Evolutionary conservation across 345 rosid species (phyloP).

Genomic region (Acer negundo): DNA sequence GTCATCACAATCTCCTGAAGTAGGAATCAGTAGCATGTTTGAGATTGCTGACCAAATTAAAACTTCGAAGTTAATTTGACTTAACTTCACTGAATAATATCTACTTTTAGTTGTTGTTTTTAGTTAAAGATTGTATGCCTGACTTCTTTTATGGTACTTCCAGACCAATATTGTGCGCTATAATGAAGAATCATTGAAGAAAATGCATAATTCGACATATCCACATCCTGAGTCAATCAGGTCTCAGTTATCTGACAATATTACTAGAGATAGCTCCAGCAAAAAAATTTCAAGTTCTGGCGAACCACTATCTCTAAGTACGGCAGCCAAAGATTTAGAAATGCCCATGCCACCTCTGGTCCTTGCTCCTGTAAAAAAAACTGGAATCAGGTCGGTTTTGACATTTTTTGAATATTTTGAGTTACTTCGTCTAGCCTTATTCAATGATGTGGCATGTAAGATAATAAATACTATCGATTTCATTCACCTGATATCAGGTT

Average conservation of each 20-base stretch:
- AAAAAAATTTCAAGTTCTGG: conserved; percentile 32
- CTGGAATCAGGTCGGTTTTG: conserved; percentile 65
- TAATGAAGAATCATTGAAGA: conserved; percentile 70
- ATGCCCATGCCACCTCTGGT: conserved; percentile 93
- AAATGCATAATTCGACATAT: conserved; percentile 41
- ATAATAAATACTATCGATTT: conserved; percentile 1
- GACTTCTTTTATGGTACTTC: conserved; percentile 5
- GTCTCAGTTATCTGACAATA: conserved; percentile 46
- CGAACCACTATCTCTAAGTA: conserved; percentile 36
- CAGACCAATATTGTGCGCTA: conserved; percentile 81
- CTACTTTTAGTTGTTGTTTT: background rate
- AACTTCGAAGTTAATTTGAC: background rate
- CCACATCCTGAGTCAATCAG: conserved; percentile 47
- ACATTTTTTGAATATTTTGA: conserved; percentile 3
- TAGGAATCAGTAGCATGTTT: background rate
- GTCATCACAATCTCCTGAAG: background rate
- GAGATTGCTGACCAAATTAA: background rate
- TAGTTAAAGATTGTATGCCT: conserved; percentile 8
- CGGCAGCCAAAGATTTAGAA: conserved; percentile 62
- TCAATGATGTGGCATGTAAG: conserved; percentile 8
- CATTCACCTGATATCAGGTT: conserved; percentile 8
- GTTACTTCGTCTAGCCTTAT: background rate
- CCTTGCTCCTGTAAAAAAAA: conserved; percentile 58
- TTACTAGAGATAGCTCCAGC: conserved; percentile 30
- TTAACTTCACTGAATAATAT: background rate